A percentile compares a stretch with the other conserved stretches of the same genome.
Evolutionary conservation across 2,329 filamentous ascomycete species (phyloP).

Genomic region (Diaporthe citri): DNA sequence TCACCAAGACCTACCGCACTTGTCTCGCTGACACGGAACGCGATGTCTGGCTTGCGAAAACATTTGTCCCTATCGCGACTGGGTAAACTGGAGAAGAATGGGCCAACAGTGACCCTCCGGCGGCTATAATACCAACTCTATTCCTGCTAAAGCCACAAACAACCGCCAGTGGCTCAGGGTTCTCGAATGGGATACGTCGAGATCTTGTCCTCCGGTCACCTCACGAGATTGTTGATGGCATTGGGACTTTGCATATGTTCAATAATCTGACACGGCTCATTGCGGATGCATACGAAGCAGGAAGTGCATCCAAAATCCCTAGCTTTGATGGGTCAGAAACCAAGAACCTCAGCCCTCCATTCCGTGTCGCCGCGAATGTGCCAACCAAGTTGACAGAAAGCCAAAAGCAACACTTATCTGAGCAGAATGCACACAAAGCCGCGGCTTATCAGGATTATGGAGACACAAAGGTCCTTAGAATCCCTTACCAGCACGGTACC

Average conservation of each 20-base stretch:
- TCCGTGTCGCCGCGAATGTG: constrained; percentile 1
- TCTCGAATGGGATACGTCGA: no score
- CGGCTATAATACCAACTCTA: background rate
- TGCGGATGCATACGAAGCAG: background rate
- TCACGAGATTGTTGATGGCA: background rate
- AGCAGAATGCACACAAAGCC: background rate
- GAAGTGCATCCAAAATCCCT: background rate
- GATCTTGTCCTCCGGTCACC: background rate
- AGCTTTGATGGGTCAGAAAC: background rate
- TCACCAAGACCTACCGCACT: background rate
- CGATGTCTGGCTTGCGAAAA: background rate
- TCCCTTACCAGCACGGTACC: background rate
- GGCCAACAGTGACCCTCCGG: constrained; percentile 6
- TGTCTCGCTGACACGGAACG: background rate
- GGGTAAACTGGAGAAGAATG: background rate
- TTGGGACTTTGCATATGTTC: background rate
- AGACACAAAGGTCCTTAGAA: background rate
- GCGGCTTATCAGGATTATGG: background rate
- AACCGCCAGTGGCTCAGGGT: background rate
- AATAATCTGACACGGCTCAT: background rate
- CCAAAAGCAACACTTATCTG: background rate
- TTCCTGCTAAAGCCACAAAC: background rate
- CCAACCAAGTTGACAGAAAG: background rate
- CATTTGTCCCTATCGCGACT: background rate
- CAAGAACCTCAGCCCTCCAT: constrained; percentile 2